Evolutionary conservation across 2,329 filamentous ascomycete genomes (phyloP).

Genomic region (Arthrobotrys sphaeroides): DNA sequence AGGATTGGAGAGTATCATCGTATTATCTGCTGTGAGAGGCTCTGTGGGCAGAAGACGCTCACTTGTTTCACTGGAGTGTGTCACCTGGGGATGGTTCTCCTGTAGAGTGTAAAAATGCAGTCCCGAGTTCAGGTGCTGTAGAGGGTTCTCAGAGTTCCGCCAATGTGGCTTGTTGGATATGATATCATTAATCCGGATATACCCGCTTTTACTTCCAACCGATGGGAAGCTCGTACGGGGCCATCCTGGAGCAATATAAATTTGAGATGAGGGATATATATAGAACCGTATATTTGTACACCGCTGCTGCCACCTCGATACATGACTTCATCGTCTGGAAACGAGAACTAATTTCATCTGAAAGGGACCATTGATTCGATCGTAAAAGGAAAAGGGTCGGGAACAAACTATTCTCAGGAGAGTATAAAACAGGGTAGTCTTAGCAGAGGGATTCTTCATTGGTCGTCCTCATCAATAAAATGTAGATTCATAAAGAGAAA

Average conservation of each 20-base stretch:
- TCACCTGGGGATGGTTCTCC: no score
- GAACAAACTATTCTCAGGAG: not conserved
- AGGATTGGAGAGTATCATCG: no score
- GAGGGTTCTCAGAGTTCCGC: no score
- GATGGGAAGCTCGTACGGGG: no score
- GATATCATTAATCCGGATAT: not conserved
- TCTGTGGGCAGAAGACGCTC: no score
- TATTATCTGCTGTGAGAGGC: no score
- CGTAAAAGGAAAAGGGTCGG: not conserved
- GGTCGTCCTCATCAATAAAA: not conserved
- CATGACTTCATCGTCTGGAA: not conserved
- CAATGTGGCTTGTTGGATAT: no score
- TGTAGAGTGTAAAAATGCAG: no score
- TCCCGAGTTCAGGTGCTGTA: no score
- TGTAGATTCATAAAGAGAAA: not conserved
- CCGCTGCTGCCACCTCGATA: not conserved
- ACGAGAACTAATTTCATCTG: not conserved
- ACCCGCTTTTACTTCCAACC: not conserved
- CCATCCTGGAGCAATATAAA: no score
- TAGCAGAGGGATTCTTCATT: not conserved
- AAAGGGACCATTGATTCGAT: not conserved
- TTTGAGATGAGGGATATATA: conserved; percentile 8
- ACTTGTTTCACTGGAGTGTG: no score
- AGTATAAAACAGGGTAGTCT: not conserved
- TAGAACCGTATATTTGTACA: conserved; percentile 8